These are phyloP conservation scores for Coniferiporia weirii DNA, from an alignment of 1,284 basidiomycete genomes.

Conservation along the genomic window DNA sequence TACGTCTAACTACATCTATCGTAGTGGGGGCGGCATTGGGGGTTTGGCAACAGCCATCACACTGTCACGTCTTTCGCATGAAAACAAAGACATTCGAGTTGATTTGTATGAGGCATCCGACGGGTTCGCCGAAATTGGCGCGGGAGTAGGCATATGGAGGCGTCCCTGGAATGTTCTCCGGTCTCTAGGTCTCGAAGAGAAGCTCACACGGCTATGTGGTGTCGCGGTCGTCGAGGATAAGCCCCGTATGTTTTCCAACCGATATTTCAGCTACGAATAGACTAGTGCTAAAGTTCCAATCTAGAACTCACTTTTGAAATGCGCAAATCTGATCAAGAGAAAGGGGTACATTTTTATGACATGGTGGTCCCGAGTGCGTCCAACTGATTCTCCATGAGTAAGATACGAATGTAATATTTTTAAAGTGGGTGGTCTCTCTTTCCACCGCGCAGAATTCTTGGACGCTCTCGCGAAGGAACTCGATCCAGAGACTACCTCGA, in stretches of 20 bases:
- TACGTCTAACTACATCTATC: background rate
- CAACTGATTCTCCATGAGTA: background rate
- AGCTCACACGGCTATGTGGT: constrained; percentile 14
- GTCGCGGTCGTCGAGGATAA: constrained; percentile 8
- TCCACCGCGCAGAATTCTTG: constrained; percentile 40
- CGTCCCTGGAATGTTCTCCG: constrained; percentile 23
- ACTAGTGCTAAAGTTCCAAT: background rate
- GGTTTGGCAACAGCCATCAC: constrained; percentile 34
- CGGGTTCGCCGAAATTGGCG: constrained; percentile 37
- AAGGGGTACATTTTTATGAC: constrained; percentile 28
- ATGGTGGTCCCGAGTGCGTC: constrained; percentile 29
- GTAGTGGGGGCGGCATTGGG: constrained; percentile 36
- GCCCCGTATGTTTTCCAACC: background rate
- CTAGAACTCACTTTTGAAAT: constrained; percentile 29
- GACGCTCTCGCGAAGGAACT: constrained; percentile 33
- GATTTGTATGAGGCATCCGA: constrained; percentile 37
- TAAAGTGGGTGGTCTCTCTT: constrained; percentile 35
- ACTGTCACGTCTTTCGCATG: constrained; percentile 29
- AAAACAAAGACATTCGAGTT: constrained; percentile 31
- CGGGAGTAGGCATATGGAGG: constrained; percentile 32
- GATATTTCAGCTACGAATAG: background rate
- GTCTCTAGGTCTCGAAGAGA: constrained; percentile 24
- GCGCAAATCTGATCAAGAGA: constrained; percentile 31
- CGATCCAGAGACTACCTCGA: constrained; percentile 26
- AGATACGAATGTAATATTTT: background rate